Evolutionary conservation across 805 yeast genomes (phyloP), one percentile per base, ranked within the genome.

Genomic region (Kuraishia floccosa): DNA sequence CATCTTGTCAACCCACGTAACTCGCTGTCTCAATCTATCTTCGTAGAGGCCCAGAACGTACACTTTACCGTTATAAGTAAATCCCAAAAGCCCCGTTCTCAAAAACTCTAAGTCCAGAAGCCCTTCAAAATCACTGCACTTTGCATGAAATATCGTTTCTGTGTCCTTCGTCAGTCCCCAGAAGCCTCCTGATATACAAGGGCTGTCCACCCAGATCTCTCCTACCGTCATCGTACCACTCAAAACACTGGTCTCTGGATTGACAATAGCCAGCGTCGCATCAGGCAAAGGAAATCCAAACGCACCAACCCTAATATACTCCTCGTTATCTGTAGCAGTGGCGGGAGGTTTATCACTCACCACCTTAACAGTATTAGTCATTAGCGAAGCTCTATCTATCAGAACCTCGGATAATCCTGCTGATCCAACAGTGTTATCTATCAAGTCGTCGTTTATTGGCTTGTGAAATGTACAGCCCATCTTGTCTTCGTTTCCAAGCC

Each of bases 201-300:
- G 89, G 26, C 93, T 79, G 44, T 87, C 96, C n/a, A 91, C 82
- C 97, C 97, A 91, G 21, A 91, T 77, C 52, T 91, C 99, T 17
- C 98, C 98, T 11, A 91, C 83, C 39, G 80, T 84, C 45, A 82
- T 71, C 29, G 68, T 77, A 2, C 76, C 73, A 4, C 84, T 81
- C 12, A 91, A 57, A 2, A 76, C 60, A 23, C 77, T 68, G 35
- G 89, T 84, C 37, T 91, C 97, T 0, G 97, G 97, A 48, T 93
- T 86, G 0, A 91, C 97, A 18, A 91, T 72, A 0, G 96, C 96
- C 20, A 89, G 51, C 0, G 94, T 83, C 0, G 96, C 89, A 56
- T 89, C 96, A 0, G 96, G 96, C 2, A 91, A 52, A 1, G 98
- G 97, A 45, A 67, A 85, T 0, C 98, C 98, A 63, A 89, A 91